Evolutionary conservation across 2,329 filamentous ascomycete species (phyloP).

Genomic region (Dendrostoma leiphaemia): DNA sequence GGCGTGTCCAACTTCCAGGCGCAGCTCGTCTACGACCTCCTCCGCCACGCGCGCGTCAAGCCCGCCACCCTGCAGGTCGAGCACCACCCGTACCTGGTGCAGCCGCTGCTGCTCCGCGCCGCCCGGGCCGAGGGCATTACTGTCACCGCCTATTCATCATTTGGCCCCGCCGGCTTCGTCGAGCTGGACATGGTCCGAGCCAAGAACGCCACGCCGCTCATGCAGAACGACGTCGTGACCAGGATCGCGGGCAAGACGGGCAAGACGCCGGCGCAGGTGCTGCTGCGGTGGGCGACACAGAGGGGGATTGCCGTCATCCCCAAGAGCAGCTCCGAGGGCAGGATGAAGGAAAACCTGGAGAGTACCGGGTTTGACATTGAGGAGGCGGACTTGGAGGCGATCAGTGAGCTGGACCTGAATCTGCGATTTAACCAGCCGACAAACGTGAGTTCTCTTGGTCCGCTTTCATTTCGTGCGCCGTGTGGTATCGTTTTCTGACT

Average conservation of each 20-base stretch:
- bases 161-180: slow-evolving; percentile 75
- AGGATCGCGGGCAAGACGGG: slow-evolving; percentile 65
- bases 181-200: slow-evolving; percentile 74
- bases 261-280: slow-evolving; percentile 75
- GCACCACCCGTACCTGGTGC: slow-evolving; percentile 85
- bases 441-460: slow-evolving; percentile 21
- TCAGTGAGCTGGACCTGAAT: slow-evolving; percentile 61
- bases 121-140: slow-evolving; percentile 68
- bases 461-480: slow-evolving; percentile 1
- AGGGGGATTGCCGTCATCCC: slow-evolving; percentile 78
- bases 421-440: slow-evolving; percentile 75
- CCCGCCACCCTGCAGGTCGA: slow-evolving; percentile 83
- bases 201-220: slow-evolving; percentile 62
- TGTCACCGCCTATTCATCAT: slow-evolving; percentile 81
- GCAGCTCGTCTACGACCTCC: slow-evolving; percentile 73
- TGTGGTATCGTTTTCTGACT: not conserved
- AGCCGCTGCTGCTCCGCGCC: slow-evolving; percentile 67
- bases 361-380: slow-evolving; percentile 65
- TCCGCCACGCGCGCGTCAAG: slow-evolving; percentile 72
- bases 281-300: slow-evolving; percentile 87
- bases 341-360: slow-evolving; percentile 65
- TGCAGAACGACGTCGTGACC: slow-evolving; percentile 67
- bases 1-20: slow-evolving; percentile 83
- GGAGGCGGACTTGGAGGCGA: slow-evolving; percentile 64
- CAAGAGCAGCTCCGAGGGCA: slow-evolving; percentile 59